These are phyloP conservation scores for Pseudocercospora fijiensis DNA, from an alignment of 2,329 filamentous ascomycete species.

Conservation along the genomic window DNA sequence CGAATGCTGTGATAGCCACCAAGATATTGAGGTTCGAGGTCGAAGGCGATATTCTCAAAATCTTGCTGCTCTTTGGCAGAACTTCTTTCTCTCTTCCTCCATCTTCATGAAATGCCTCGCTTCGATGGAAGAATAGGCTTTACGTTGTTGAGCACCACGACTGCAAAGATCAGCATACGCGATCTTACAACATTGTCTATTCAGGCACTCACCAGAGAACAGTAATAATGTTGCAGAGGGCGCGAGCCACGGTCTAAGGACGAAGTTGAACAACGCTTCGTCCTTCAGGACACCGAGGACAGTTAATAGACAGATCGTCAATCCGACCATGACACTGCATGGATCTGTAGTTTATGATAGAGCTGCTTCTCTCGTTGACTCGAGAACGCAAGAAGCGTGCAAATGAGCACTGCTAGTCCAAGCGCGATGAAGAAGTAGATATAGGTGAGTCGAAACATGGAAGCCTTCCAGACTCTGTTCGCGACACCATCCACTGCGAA, in stretches of 20 bases:
- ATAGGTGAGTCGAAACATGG: constrained; percentile 32
- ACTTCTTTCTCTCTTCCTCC: neutral
- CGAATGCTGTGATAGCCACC: neutral
- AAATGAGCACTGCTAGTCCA: constrained; percentile 33
- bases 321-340: neutral
- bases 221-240: neutral
- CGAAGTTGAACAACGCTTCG: neutral
- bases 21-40: neutral
- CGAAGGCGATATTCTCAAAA: neutral
- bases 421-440: constrained; percentile 34
- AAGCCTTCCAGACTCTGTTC: constrained; percentile 57
- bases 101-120: neutral
- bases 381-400: constrained; percentile 32
- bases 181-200: neutral
- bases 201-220: neutral
- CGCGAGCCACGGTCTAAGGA: neutral
- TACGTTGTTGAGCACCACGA: neutral
- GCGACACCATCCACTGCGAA: constrained; percentile 65
- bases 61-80: neutral
- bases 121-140: neutral
- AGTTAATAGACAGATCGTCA: neutral
- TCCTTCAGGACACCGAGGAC: neutral
- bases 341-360: neutral
- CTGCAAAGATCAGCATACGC: neutral
- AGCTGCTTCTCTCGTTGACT: constrained; percentile 13